Evolutionary conservation across 805 yeast species (phyloP).

Genomic region (Candida silvatica): DNA sequence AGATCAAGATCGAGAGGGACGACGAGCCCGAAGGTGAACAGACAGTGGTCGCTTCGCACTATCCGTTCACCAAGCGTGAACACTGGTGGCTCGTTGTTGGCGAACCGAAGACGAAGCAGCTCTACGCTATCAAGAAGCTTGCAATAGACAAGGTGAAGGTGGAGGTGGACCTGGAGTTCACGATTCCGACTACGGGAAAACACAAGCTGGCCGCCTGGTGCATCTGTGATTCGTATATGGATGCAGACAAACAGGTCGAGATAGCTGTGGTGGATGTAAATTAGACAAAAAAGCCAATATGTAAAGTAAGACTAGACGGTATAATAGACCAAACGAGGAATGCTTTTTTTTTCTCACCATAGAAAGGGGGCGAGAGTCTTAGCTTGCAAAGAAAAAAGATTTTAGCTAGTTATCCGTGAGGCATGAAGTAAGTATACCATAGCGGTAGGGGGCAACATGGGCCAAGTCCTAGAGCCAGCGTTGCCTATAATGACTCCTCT

Average conservation of each 20-base stretch:
- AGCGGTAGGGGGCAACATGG: too few relatives aligned
- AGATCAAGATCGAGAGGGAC: constrained; percentile 52
- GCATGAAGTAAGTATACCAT: too few relatives aligned
- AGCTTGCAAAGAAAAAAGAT: too few relatives aligned
- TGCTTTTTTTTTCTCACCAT: too few relatives aligned
- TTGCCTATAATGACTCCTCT: background rate
- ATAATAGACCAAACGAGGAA: too few relatives aligned
- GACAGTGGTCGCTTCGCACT: constrained; percentile 47
- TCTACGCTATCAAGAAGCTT: constrained; percentile 68
- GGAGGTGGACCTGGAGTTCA: constrained; percentile 42
- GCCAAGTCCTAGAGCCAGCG: too few relatives aligned
- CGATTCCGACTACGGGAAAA: constrained; percentile 51
- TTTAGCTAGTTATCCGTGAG: too few relatives aligned
- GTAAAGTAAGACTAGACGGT: too few relatives aligned
- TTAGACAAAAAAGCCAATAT: too few relatives aligned
- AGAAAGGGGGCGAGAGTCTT: too few relatives aligned
- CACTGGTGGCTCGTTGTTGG: constrained; percentile 90
- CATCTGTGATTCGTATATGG: constrained; percentile 86
- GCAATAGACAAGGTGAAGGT: constrained; percentile 44
- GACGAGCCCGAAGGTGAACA: constrained; percentile 69
- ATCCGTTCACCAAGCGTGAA: constrained; percentile 54
- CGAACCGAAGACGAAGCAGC: constrained; percentile 44
- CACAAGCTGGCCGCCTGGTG: constrained; percentile 70
- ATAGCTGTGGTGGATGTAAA: constrained; percentile 33
- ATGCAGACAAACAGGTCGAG: constrained; percentile 79